Percentiles rank a stretch among this genome's conserved stretches.
Conservation (phyloP, 1,284 basidiomycete genomes). For the Trichosporon faecale region DNA sequence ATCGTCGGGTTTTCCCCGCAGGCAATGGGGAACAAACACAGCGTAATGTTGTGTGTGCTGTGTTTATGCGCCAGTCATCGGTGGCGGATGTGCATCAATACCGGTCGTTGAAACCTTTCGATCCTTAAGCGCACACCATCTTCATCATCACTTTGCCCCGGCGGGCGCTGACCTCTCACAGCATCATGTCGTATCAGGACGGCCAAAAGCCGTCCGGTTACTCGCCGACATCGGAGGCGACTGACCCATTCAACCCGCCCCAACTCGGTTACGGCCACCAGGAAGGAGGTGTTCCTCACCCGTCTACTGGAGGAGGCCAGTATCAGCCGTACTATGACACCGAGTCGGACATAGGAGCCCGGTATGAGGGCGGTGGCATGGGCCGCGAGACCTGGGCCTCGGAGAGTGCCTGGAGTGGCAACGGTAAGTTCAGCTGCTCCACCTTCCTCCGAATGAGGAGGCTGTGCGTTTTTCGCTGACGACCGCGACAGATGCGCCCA, state of each 20-base stretch:
- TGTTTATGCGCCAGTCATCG: background rate
- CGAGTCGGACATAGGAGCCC: conserved; percentile 67
- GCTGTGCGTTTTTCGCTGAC: background rate
- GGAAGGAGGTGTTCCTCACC: conserved; percentile 15
- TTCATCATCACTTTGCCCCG: background rate
- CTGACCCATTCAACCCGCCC: conserved; percentile 45
- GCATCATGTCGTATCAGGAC: conserved; percentile 22
- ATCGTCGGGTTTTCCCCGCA: background rate
- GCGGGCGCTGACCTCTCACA: background rate
- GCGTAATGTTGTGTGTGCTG: background rate
- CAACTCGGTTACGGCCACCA: conserved; percentile 37
- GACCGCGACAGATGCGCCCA: conserved; percentile 19
- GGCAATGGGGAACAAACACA: background rate
- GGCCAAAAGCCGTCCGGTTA: conserved; percentile 24
- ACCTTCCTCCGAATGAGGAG: background rate
- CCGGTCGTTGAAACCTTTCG: too few relatives aligned
- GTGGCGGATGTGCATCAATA: background rate
- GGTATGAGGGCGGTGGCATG: conserved; percentile 51
- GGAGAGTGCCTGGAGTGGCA: conserved; percentile 43
- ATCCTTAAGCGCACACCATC: background rate
- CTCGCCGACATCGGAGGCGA: conserved; percentile 15
- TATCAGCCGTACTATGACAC: conserved; percentile 64
- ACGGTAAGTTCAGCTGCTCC: conserved; percentile 48
- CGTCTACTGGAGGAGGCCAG: conserved; percentile 29
- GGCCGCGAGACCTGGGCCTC: conserved; percentile 51